These are phyloP conservation scores for Tulasnella sp. DNA, from an alignment of 768 basidiomycete species.

Conservation along the genomic window DNA sequence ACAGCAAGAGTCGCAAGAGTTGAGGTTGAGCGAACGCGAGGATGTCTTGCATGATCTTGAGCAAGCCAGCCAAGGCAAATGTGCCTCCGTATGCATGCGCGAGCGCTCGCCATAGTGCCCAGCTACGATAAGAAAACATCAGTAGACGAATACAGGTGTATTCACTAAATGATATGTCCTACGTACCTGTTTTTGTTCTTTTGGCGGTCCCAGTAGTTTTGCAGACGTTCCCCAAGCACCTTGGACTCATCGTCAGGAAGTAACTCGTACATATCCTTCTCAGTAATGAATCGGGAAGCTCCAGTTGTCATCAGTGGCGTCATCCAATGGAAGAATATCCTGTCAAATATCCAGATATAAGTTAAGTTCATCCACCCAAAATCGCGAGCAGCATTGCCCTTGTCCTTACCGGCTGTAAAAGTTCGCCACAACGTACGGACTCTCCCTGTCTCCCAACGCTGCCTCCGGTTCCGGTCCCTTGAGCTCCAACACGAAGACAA, in stretches of 20 bases:
- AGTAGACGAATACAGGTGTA: background rate
- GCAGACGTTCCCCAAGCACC: slow-evolving; percentile 52
- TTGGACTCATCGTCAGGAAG: slow-evolving; percentile 56
- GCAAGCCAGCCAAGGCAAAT: slow-evolving; percentile 45
- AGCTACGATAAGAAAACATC: slow-evolving; percentile 28
- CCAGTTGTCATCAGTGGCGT: slow-evolving; percentile 60
- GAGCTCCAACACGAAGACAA: slow-evolving; percentile 55
- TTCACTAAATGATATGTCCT: too few species aligned
- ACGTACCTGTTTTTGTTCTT: slow-evolving; percentile 23
- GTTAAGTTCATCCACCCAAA: background rate
- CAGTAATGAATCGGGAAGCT: slow-evolving; percentile 54
- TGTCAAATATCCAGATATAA: slow-evolving; percentile 7
- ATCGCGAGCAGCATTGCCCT: too few species aligned
- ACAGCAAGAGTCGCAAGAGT: slow-evolving; percentile 64
- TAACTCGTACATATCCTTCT: slow-evolving; percentile 75
- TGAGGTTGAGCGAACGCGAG: slow-evolving; percentile 83
- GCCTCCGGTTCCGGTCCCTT: slow-evolving; percentile 49
- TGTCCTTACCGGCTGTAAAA: slow-evolving; percentile 55
- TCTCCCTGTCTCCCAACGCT: slow-evolving; percentile 38
- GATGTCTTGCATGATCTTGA: slow-evolving; percentile 73
- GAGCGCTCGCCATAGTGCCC: slow-evolving; percentile 62
- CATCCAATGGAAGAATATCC: slow-evolving; percentile 73
- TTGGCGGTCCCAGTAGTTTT: slow-evolving; percentile 53
- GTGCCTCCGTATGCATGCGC: slow-evolving; percentile 70
- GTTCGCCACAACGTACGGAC: slow-evolving; percentile 65